Percentiles rank a stretch among this genome's conserved stretches.
phyloP scores from a whole-genome alignment of 768 basidiomycete species.

The Leccinum boreale region DNA sequence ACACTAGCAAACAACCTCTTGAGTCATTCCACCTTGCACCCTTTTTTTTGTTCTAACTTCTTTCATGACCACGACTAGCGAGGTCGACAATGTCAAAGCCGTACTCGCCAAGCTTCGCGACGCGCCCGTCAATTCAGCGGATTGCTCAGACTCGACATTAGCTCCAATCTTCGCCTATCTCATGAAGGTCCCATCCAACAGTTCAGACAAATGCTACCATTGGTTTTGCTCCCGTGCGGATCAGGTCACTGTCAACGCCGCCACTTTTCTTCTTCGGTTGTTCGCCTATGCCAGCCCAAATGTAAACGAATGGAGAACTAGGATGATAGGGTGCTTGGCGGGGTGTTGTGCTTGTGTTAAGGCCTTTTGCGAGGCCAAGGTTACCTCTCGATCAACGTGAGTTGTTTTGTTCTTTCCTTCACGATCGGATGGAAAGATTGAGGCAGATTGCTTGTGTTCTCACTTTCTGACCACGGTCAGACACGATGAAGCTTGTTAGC shows the following conservation, averaged over 20 bases:
- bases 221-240: constrained; percentile 79
- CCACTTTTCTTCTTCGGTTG: constrained; percentile 78
- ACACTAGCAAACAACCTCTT: background rate
- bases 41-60: background rate
- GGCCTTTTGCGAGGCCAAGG: constrained; percentile 61
- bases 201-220: constrained; percentile 47
- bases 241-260: constrained; percentile 56
- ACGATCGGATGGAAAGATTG: constrained; percentile 1
- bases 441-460: constrained; percentile 9
- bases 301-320: constrained; percentile 63
- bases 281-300: constrained; percentile 67
- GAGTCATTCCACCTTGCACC: background rate
- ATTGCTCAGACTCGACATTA: constrained; percentile 48
- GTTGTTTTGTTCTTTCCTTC: constrained; percentile 30
- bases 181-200: constrained; percentile 40
- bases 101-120: constrained; percentile 58
- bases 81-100: constrained; percentile 39
- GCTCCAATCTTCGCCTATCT: constrained; percentile 51
- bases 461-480: constrained; percentile 5
- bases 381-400: constrained; percentile 65
- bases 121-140: constrained; percentile 50
- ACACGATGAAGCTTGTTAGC: constrained; percentile 1
- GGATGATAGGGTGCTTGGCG: constrained; percentile 51
- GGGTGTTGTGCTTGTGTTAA: constrained; percentile 71
- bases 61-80: constrained; percentile 24